Evolutionary conservation across 768 basidiomycete genomes (phyloP).

Genomic region (Trametes elegans): DNA sequence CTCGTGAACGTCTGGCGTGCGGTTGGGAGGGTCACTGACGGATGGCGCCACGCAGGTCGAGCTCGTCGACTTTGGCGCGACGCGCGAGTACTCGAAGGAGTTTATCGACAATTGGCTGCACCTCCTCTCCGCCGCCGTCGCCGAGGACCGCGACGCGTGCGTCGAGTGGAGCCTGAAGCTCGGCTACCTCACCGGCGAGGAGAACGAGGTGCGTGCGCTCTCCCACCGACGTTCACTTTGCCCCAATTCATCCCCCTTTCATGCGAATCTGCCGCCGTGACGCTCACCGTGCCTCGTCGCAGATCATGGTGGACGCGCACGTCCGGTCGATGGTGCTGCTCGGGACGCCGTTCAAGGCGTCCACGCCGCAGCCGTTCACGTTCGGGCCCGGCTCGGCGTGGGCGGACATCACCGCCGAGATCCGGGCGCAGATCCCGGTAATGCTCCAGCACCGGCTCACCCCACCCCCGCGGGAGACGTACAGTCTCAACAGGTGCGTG

Average conservation of each 20-base stretch:
- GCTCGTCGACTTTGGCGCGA: conserved; percentile 95
- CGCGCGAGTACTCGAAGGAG: conserved; percentile 75
- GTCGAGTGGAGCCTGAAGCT: conserved; percentile 72
- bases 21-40: no score
- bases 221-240: not conserved
- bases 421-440: conserved; percentile 79
- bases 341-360: conserved; percentile 76
- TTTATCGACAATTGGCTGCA: conserved; percentile 89
- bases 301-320: conserved; percentile 89
- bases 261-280: not conserved
- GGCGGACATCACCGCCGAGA: conserved; percentile 71
- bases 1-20: no score
- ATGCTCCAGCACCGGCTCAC: conserved; percentile 89
- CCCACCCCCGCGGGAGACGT: conserved; percentile 92
- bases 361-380: conserved; percentile 68
- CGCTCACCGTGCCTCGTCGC: not conserved
- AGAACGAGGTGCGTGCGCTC: conserved; percentile 58
- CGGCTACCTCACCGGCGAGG: conserved; percentile 88
- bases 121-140: conserved; percentile 79
- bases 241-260: not conserved
- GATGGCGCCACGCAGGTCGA: conserved; percentile 52
- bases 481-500: conserved; percentile 82
- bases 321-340: conserved; percentile 80
- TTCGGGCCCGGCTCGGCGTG: conserved; percentile 69
- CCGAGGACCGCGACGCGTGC: conserved; percentile 65